Percentiles rank a stretch among this genome's conserved stretches.
These are phyloP conservation scores for Trichoderma pleuroti DNA, from an alignment of 2,329 filamentous ascomycete species.

Conservation along the genomic window DNA sequence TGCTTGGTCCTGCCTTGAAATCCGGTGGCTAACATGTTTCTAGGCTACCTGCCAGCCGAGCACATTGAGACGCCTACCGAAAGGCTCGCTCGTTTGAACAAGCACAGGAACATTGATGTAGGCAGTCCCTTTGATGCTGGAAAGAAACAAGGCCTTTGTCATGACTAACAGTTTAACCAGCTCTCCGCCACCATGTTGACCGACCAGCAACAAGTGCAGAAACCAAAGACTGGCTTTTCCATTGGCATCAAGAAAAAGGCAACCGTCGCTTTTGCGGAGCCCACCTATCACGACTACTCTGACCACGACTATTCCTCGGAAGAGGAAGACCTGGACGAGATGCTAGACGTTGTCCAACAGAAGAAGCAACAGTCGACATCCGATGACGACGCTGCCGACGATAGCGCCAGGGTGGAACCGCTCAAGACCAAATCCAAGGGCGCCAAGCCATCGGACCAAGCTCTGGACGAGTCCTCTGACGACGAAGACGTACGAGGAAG, in stretches of 20 bases:
- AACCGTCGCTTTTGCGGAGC: slow-evolving; percentile 78
- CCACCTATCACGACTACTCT: slow-evolving; percentile 84
- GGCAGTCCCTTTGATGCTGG: slow-evolving; percentile 31
- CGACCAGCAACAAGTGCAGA: slow-evolving; percentile 58
- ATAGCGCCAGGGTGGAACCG: slow-evolving; percentile 54
- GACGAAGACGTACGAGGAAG: slow-evolving; percentile 46
- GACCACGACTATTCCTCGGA: slow-evolving; percentile 83
- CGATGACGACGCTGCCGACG: slow-evolving; percentile 40
- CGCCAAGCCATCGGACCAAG: slow-evolving; percentile 39
- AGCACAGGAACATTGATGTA: slow-evolving; percentile 97
- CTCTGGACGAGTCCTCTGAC: slow-evolving; percentile 34
- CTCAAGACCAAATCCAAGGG: slow-evolving; percentile 49
- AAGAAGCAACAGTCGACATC: slow-evolving; percentile 30
- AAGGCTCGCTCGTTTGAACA: slow-evolving; percentile 87
- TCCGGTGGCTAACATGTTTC: neutral
- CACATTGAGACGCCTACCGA: slow-evolving; percentile 98
- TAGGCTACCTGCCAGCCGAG: slow-evolving; percentile 92
- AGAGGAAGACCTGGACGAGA: slow-evolving; percentile 55
- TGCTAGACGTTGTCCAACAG: slow-evolving; percentile 34
- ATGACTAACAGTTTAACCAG: slow-evolving; percentile 33
- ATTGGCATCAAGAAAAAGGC: slow-evolving; percentile 77
- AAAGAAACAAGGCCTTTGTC: neutral
- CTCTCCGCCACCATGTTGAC: slow-evolving; percentile 61
- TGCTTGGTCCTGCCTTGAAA: no score
- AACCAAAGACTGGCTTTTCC: slow-evolving; percentile 64